Conservation (phyloP, 2,329 filamentous ascomycete species). For the Capronia americana region DNA sequence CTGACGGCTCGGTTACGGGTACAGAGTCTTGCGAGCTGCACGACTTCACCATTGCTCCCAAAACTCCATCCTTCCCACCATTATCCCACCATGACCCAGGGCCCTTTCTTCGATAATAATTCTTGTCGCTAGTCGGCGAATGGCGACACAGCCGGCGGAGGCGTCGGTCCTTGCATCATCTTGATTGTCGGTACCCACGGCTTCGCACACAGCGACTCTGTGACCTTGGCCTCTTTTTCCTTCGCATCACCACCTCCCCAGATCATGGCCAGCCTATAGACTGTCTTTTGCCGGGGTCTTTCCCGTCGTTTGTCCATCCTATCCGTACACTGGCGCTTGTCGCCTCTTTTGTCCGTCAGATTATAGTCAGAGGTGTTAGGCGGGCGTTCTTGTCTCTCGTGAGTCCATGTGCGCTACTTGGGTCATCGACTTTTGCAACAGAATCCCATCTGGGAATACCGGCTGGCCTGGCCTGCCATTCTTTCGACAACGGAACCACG, state of each 20-base stretch:
- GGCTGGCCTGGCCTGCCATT: slow-evolving; percentile 21
- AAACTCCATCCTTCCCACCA: slow-evolving; percentile 9
- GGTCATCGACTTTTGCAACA: slow-evolving; percentile 20
- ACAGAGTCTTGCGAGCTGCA: slow-evolving; percentile 4
- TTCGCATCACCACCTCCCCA: slow-evolving; percentile 28
- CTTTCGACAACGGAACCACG: slow-evolving; percentile 18
- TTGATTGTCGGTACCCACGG: slow-evolving; percentile 26
- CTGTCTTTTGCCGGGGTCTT: slow-evolving; percentile 26
- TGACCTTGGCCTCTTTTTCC: slow-evolving; percentile 32
- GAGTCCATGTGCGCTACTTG: slow-evolving; percentile 25
- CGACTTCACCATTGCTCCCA: slow-evolving; percentile 5
- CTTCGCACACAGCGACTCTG: slow-evolving; percentile 19
- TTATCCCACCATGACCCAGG: slow-evolving; percentile 10
- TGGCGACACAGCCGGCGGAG: slow-evolving; percentile 26
- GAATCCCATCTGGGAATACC: slow-evolving; percentile 17
- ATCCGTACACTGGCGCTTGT: slow-evolving; percentile 40
- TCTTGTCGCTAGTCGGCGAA: slow-evolving; percentile 27
- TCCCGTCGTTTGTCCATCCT: slow-evolving; percentile 26
- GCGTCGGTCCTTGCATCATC: slow-evolving; percentile 31
- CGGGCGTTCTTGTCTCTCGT: slow-evolving; percentile 22
- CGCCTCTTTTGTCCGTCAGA: slow-evolving; percentile 35
- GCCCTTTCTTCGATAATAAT: slow-evolving; percentile 13
- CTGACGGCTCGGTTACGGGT: slow-evolving; percentile 24
- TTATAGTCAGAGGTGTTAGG: slow-evolving; percentile 18
- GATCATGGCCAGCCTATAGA: slow-evolving; percentile 35